Evolutionary conservation across 23 red algal species (phyloP), one percentile per base, ranked within the genome.

Genomic region (Gracilaria vermiculophylla): DNA sequence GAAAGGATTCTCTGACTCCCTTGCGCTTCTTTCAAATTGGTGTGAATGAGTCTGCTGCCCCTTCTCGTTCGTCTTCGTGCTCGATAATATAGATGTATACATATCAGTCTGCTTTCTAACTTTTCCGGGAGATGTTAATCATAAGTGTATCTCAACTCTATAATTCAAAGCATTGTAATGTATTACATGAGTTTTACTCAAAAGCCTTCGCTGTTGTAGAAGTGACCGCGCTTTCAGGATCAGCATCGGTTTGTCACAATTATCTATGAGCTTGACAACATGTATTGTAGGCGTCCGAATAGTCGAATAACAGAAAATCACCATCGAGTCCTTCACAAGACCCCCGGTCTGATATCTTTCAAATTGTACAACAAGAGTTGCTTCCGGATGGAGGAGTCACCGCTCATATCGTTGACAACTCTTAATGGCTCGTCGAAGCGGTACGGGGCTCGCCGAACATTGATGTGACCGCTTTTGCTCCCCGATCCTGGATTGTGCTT

Each of bases 331-430:
- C 37, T 48, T 73, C 29, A 73, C 23, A 73, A 24, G 14, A 47
- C 67, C 24, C 40, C 40, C 13, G 76, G 0, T 55, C 84, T 55
- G 0, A 88, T 73, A 14, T 14, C 32, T 31, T 48, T 49, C 76
- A 81, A 55, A 19, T 91, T 64, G 52, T 91, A 91, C 31, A 91
- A 34, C 28, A 91, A 73, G 17, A 91, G 74, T 62, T 91, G 87
- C 64, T 91, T 91, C 65, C 61, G 76, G 36, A 80, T 15, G 21
- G 58, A 80, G 13, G 62, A 40, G 23, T 84, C 80, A 3, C 60
- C 51, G 62, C 87, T 91, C 52, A 91, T 70, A 42, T 91, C 78
- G 37, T 93, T 93, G 11, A 93, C 77, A 14, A 93, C 80, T 27
- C 81, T 69, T 45, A 85, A 19, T 25, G 90, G 62, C 44, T 84